phyloP scores from a whole-genome alignment of 169 alveolate genomes.

The Babesia sp. region DNA sequence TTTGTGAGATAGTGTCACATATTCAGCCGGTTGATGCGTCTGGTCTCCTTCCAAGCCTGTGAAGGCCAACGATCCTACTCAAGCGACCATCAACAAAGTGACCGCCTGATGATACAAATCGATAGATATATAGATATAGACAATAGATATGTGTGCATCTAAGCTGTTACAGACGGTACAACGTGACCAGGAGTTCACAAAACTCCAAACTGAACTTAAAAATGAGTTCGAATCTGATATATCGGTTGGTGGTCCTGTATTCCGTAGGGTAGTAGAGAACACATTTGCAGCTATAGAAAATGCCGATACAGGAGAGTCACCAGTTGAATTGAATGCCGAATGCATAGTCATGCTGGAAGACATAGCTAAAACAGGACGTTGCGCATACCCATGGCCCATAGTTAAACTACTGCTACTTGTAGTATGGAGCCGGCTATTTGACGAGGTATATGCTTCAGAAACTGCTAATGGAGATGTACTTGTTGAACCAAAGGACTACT shows the following conservation, averaged over 20 bases:
- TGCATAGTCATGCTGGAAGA: slow-evolving; percentile 33
- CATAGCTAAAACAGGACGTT: slow-evolving; percentile 29
- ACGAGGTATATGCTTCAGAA: slow-evolving; percentile 45
- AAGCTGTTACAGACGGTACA: slow-evolving; percentile 19
- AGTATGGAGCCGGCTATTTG: slow-evolving; percentile 44
- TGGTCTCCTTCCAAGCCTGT: too few species aligned
- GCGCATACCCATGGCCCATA: slow-evolving; percentile 61
- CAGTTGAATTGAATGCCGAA: slow-evolving; percentile 39
- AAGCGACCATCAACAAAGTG: too few species aligned
- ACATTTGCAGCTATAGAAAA: slow-evolving; percentile 5
- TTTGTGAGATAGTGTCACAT: too few species aligned
- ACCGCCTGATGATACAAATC: too few species aligned
- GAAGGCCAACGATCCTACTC: too few species aligned
- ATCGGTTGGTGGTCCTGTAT: slow-evolving; percentile 1
- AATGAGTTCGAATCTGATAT: slow-evolving; percentile 11
- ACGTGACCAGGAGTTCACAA: slow-evolving; percentile 12
- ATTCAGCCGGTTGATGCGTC: too few species aligned
- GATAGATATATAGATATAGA: too few species aligned
- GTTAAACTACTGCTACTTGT: slow-evolving; percentile 48
- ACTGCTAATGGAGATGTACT: not conserved
- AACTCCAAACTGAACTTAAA: slow-evolving; percentile 12
- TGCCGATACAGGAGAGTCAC: slow-evolving; percentile 3
- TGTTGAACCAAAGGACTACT: slow-evolving; percentile 1
- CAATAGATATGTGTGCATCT: not conserved
- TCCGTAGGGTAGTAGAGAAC: slow-evolving; percentile 23